Conservation (phyloP, 768 basidiomycete species). For the Russula dissimulans region DNA sequence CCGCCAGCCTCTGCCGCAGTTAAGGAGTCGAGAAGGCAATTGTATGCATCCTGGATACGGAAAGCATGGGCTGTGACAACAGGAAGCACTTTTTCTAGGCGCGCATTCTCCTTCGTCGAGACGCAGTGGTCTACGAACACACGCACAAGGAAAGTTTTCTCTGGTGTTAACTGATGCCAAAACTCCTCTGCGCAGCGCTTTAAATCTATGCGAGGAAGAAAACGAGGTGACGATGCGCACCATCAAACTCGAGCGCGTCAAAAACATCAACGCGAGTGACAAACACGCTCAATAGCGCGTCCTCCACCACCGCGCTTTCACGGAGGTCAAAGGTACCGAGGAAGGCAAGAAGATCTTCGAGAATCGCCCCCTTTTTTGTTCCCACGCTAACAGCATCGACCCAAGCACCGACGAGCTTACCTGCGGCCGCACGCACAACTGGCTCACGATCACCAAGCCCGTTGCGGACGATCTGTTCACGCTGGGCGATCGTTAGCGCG, state of each 20-base stretch:
- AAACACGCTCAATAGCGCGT: slow-evolving; percentile 69
- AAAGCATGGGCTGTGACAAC: slow-evolving; percentile 80
- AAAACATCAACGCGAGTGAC: slow-evolving; percentile 54
- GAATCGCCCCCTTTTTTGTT: slow-evolving; percentile 28
- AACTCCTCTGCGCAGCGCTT: slow-evolving; percentile 44
- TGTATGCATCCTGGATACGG: slow-evolving; percentile 62
- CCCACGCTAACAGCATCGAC: slow-evolving; percentile 44
- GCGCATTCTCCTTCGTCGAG: slow-evolving; percentile 45
- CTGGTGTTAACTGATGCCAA: slow-evolving; percentile 63
- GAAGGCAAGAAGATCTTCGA: slow-evolving; percentile 39
- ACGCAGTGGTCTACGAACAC: slow-evolving; percentile 77
- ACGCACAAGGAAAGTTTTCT: slow-evolving; percentile 71
- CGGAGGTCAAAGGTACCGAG: slow-evolving; percentile 51
- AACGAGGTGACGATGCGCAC: slow-evolving; percentile 31
- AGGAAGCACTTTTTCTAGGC: slow-evolving; percentile 65
- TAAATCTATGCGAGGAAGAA: not conserved
- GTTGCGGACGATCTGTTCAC: slow-evolving; percentile 68
- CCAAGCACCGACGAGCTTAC: slow-evolving; percentile 67
- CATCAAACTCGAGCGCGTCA: slow-evolving; percentile 57
- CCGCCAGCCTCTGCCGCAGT: slow-evolving; percentile 28
- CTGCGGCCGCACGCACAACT: slow-evolving; percentile 62
- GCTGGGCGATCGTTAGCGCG: slow-evolving; percentile 56
- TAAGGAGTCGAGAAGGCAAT: slow-evolving; percentile 42
- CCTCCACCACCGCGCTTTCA: slow-evolving; percentile 54
- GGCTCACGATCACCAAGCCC: slow-evolving; percentile 84